Conservation (phyloP, 495 filamentous ascomycete genomes). For the Penicillium riverlandense region DNA sequence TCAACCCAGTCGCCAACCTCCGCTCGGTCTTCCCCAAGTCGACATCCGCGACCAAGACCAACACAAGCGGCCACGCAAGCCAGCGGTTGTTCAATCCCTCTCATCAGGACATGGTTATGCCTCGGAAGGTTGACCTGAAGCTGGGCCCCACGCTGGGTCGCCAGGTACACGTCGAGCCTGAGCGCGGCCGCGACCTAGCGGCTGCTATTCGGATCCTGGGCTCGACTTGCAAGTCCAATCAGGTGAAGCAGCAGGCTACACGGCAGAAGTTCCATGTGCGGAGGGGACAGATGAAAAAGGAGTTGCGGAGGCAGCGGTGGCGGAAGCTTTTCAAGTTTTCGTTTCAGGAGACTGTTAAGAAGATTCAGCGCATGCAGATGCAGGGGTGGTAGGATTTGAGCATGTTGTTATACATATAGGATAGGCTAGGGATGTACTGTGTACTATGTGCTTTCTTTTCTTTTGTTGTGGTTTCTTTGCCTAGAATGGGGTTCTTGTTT, state of each 20-base stretch:
- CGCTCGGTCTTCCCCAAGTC: conserved; percentile 10
- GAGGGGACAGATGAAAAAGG: conserved; percentile 31
- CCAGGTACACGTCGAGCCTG: conserved; percentile 30
- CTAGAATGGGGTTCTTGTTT: not conserved
- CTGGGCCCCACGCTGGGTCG: conserved; percentile 36
- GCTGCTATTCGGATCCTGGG: conserved; percentile 22
- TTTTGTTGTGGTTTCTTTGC: conserved; percentile 2
- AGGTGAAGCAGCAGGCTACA: conserved; percentile 13
- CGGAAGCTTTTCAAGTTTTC: conserved; percentile 39
- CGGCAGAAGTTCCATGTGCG: conserved; percentile 32
- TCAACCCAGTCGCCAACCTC: not conserved
- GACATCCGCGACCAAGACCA: conserved; percentile 2
- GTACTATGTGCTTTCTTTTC: not conserved
- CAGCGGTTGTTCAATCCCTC: conserved; percentile 3
- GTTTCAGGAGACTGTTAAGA: conserved; percentile 31
- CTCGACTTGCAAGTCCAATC: conserved; percentile 16
- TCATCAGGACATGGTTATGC: too few relatives aligned
- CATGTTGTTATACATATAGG: not conserved
- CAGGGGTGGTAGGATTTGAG: conserved; percentile 32
- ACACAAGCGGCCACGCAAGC: too few relatives aligned
- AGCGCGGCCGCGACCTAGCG: conserved; percentile 25
- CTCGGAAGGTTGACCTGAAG: conserved; percentile 26
- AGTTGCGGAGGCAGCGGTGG: conserved; percentile 28
- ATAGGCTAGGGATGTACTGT: not conserved
- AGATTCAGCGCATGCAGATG: conserved; percentile 38